A percentile compares a stretch with the other conserved stretches of the same genome.
phyloP scores from a whole-genome alignment of 2,329 filamentous ascomycete genomes.

The Trichoderma sp. region DNA sequence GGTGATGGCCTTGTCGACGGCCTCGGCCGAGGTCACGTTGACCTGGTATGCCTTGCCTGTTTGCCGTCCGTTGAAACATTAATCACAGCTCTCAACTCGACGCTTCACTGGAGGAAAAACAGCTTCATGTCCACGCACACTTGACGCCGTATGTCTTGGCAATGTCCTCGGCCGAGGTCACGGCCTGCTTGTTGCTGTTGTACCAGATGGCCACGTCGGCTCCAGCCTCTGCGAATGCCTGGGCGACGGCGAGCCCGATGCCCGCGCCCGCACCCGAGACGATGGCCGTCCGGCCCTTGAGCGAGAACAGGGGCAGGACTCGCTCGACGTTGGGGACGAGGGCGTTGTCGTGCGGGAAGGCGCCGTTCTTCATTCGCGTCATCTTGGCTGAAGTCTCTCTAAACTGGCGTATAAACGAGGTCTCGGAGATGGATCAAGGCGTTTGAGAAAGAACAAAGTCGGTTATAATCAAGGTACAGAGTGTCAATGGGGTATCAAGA shows the following conservation, averaged over 20 bases:
- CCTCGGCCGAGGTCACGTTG: slow-evolving; percentile 57
- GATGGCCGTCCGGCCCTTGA: slow-evolving; percentile 70
- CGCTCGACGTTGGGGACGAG: slow-evolving; percentile 49
- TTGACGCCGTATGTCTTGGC: slow-evolving; percentile 68
- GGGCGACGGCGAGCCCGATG: slow-evolving; percentile 66
- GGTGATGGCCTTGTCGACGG: slow-evolving; percentile 54
- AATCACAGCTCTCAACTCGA: background rate
- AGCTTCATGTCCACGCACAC: slow-evolving; percentile 50
- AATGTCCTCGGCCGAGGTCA: slow-evolving; percentile 63
- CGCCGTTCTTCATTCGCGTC: slow-evolving; percentile 50
- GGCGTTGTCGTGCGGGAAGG: slow-evolving; percentile 62
- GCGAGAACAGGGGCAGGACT: slow-evolving; percentile 67
- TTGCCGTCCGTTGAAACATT: background rate
- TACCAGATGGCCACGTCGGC: slow-evolving; percentile 75
- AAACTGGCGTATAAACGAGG: background rate
- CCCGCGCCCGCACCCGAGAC: slow-evolving; percentile 68
- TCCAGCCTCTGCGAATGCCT: slow-evolving; percentile 68
- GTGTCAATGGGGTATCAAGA: too few relatives aligned
- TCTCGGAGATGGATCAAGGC: too few relatives aligned
- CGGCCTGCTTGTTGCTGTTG: slow-evolving; percentile 67
- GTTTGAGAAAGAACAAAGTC: too few relatives aligned
- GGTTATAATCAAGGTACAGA: too few relatives aligned
- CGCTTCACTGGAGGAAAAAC: too few relatives aligned
- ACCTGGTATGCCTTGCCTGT: slow-evolving; percentile 54
- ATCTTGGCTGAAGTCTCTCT: slow-evolving; percentile 33